Conservation (phyloP, 2,329 filamentous ascomycete species). For the Knufia fluminis region DNA sequence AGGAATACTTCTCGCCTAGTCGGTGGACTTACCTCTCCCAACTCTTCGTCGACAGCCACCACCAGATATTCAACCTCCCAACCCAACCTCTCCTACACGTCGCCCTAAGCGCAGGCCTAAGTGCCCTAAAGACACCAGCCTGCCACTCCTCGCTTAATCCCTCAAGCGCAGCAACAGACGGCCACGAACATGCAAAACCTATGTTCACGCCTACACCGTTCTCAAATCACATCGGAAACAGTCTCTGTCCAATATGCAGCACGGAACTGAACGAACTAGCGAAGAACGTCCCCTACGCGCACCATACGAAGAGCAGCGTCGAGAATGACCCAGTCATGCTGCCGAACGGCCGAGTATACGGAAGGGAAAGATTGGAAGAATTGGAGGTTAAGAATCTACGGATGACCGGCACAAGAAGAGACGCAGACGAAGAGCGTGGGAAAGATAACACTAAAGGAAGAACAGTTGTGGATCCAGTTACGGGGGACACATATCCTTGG, state of each 20-base stretch:
- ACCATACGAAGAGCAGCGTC: constrained; percentile 88
- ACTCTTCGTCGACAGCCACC: constrained; percentile 77
- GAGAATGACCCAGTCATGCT: constrained; percentile 78
- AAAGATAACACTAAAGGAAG: constrained; percentile 31
- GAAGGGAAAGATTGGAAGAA: constrained; percentile 61
- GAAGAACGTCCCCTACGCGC: constrained; percentile 79
- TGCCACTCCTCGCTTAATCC: constrained; percentile 61
- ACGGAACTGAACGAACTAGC: constrained; percentile 91
- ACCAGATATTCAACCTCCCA: constrained; percentile 74
- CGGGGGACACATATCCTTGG: constrained; percentile 56
- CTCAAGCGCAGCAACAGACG: constrained; percentile 44
- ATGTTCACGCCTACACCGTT: constrained; percentile 14
- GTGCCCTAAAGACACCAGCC: constrained; percentile 87
- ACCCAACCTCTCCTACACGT: constrained; percentile 78
- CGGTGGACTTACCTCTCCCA: constrained; percentile 70
- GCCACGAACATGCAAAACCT: constrained; percentile 38
- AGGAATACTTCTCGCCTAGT: constrained; percentile 59
- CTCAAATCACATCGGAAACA: constrained; percentile 39
- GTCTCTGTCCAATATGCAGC: constrained; percentile 89
- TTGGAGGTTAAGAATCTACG: constrained; percentile 69
- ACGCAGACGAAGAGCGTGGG: constrained; percentile 2
- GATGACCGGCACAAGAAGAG: constrained; percentile 20
- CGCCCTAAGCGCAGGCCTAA: constrained; percentile 81
- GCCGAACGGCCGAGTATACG: constrained; percentile 81
- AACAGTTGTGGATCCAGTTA: constrained; percentile 70